These are phyloP conservation scores for Castanea mollissima DNA, from an alignment of 306 rosid species.

Conservation along the genomic window DNA sequence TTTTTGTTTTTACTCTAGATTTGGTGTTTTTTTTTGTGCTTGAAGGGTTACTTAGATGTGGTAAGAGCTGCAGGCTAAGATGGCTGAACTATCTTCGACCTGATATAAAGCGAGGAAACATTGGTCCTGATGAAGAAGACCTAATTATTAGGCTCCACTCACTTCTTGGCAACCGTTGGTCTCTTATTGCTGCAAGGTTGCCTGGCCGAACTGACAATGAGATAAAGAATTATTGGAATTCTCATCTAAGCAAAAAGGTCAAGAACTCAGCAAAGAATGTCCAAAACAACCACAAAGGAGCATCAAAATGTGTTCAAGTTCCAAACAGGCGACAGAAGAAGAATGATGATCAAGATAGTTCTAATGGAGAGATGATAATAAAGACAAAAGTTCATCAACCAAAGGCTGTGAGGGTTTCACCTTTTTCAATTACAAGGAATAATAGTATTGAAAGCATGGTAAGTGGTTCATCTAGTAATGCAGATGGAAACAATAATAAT, in stretches of 20 bases:
- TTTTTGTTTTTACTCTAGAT: background rate
- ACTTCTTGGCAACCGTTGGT: conserved; percentile 81
- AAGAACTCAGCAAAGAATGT: conserved; percentile 24
- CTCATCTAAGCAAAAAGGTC: conserved; percentile 59
- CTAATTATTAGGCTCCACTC: conserved; percentile 75
- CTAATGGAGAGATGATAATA: conserved; percentile 12
- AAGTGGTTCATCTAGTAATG: conserved; percentile 43
- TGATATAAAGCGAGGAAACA: conserved; percentile 82
- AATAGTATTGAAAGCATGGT: conserved; percentile 44
- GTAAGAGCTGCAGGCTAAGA: conserved; percentile 81
- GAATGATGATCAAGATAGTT: conserved; percentile 18
- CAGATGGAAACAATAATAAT: background rate
- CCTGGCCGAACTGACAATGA: conserved; percentile 87
- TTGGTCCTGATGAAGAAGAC: conserved; percentile 69
- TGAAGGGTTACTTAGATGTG: conserved; percentile 78
- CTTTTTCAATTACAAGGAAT: conserved; percentile 33
- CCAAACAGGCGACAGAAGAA: conserved; percentile 16
- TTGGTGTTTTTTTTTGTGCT: background rate
- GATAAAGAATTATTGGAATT: conserved; percentile 81
- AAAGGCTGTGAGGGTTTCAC: conserved; percentile 55
- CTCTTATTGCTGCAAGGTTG: conserved; percentile 76
- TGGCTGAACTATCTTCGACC: conserved; percentile 91
- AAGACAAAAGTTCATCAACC: conserved; percentile 59
- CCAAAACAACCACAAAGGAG: conserved; percentile 38
- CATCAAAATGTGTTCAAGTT: conserved; percentile 1